Evolutionary conservation across 768 basidiomycete genomes (phyloP).

Genomic region (Artomyces pyxidatus): DNA sequence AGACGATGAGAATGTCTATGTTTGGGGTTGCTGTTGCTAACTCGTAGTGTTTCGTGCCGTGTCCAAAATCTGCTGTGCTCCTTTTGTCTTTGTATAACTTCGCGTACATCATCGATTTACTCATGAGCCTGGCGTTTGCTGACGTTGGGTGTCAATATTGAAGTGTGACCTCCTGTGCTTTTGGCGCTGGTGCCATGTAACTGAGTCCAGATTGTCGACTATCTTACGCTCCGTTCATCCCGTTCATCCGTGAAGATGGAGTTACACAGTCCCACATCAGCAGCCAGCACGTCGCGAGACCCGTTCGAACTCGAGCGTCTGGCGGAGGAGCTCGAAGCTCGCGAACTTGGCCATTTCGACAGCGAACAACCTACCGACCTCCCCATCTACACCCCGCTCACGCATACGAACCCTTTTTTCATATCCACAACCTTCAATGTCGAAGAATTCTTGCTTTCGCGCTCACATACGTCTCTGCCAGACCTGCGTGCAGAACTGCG

Average conservation of each 20-base stretch:
- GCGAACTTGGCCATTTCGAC: conserved; percentile 30
- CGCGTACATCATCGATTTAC: background rate
- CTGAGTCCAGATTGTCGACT: too few relatives aligned
- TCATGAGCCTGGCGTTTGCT: background rate
- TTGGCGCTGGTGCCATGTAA: too few relatives aligned
- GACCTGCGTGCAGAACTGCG: conserved; percentile 85
- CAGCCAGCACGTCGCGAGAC: conserved; percentile 27
- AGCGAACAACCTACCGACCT: conserved; percentile 38
- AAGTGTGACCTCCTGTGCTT: too few relatives aligned
- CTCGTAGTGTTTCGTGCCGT: background rate
- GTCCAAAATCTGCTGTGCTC: conserved; percentile 11
- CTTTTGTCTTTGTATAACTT: conserved; percentile 10
- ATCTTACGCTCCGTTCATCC: background rate
- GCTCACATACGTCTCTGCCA: conserved; percentile 75
- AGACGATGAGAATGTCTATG: conserved; percentile 46
- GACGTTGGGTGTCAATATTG: too few relatives aligned
- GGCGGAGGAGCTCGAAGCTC: conserved; percentile 59
- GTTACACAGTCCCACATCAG: conserved; percentile 2
- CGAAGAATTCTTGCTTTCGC: conserved; percentile 82
- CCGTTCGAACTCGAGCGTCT: conserved; percentile 64
- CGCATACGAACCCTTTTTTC: conserved; percentile 72
- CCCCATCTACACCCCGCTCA: conserved; percentile 62
- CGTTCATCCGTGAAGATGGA: background rate
- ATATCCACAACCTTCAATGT: conserved; percentile 64
- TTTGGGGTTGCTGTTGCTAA: conserved; percentile 3